These are phyloP conservation scores for Eucalyptus lansdowneana DNA, from an alignment of 345 rosid genomes.

Conservation along the genomic window DNA sequence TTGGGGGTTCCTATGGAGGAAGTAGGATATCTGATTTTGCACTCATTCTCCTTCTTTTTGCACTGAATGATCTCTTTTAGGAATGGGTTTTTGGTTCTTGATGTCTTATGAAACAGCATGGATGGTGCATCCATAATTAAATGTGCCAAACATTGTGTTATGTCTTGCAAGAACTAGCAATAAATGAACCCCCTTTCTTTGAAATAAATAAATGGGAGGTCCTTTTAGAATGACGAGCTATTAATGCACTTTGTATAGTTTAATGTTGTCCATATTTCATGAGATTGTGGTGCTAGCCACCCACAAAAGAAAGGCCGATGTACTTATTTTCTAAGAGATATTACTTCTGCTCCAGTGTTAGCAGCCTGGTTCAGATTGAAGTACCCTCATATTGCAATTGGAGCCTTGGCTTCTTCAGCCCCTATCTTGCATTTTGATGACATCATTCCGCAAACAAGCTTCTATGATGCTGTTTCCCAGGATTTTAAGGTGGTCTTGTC, in stretches of 20 bases:
- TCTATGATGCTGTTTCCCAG: constrained; percentile 60
- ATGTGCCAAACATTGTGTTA: not conserved
- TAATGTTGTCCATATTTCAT: not conserved
- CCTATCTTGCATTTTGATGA: constrained; percentile 66
- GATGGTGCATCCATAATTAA: not conserved
- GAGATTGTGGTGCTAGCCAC: not conserved
- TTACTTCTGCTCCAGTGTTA: constrained; percentile 35
- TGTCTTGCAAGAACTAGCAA: not conserved
- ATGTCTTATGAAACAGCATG: not conserved
- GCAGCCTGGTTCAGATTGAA: constrained; percentile 87
- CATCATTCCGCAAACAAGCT: constrained; percentile 59
- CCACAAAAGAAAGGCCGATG: not conserved
- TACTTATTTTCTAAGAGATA: not conserved
- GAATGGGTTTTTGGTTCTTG: not conserved
- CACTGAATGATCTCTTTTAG: not conserved
- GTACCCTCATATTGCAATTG: constrained; percentile 72
- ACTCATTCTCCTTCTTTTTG: not conserved
- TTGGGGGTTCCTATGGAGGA: constrained; percentile 94
- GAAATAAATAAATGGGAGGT: not conserved
- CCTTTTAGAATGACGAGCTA: not conserved
- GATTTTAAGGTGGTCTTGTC: constrained; percentile 48
- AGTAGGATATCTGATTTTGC: constrained; percentile 19
- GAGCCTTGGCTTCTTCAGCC: constrained; percentile 78
- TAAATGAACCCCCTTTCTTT: not conserved
- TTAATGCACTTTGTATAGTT: not conserved